Conservation (phyloP, 1,284 basidiomycete species). For the Microbotryum saponariae region DNA sequence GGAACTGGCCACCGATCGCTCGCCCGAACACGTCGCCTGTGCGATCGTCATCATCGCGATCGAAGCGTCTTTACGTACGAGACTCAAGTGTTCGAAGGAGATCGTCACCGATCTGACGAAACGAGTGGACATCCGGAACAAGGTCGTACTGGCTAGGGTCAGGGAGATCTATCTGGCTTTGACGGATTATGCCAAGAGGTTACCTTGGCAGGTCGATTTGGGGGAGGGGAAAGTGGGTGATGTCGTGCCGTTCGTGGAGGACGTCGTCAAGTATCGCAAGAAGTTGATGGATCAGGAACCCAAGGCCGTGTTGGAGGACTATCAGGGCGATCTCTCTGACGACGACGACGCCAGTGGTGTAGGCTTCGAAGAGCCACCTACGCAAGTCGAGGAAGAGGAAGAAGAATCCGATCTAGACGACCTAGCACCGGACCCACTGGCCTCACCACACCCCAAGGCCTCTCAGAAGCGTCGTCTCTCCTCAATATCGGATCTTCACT, state of each 20-base stretch:
- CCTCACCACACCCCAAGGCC: neutral
- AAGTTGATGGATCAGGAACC: conserved; percentile 7
- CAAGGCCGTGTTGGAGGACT: neutral
- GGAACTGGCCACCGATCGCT: conserved; percentile 37
- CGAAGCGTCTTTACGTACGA: conserved; percentile 55
- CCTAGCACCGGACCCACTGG: neutral
- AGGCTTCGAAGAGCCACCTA: neutral
- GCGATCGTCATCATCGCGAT: conserved; percentile 62
- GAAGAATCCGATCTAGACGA: conserved; percentile 1
- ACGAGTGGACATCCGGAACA: conserved; percentile 49
- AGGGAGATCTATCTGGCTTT: conserved; percentile 55
- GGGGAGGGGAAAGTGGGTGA: neutral
- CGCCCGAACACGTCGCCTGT: conserved; percentile 42
- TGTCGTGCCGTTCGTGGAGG: conserved; percentile 12
- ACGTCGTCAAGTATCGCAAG: conserved; percentile 19
- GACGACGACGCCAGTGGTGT: neutral
- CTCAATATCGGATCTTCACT: too few relatives aligned
- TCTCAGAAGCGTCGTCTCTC: too few relatives aligned
- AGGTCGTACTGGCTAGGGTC: conserved; percentile 58
- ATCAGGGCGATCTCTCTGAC: neutral
- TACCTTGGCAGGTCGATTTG: conserved; percentile 51
- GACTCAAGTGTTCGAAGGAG: conserved; percentile 51
- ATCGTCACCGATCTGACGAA: conserved; percentile 53
- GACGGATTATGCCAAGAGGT: conserved; percentile 52
- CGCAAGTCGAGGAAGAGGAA: neutral